These are phyloP conservation scores for Pisolithus microcarpus DNA, from an alignment of 768 basidiomycete species.

Conservation along the genomic window DNA sequence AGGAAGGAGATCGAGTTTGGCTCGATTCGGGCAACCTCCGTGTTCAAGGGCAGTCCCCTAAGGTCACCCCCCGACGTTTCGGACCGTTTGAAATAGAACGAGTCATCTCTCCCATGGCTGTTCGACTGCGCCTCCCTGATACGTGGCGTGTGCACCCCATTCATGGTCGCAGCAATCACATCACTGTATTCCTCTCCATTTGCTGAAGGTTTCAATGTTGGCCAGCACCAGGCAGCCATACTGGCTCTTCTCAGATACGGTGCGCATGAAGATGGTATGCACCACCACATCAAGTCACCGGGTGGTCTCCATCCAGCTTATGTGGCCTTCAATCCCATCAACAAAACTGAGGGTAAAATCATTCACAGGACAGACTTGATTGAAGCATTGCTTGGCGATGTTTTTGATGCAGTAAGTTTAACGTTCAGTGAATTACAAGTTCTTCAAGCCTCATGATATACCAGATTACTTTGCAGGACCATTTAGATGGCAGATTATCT, in stretches of 20 bases:
- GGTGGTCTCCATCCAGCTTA: constrained; percentile 1
- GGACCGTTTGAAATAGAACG: too few species aligned
- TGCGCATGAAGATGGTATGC: not conserved
- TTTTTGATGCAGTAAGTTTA: constrained; percentile 3
- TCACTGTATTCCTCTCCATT: too few species aligned
- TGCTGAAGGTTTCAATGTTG: too few species aligned
- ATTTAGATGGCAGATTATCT: constrained; percentile 4
- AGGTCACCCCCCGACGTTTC: too few species aligned
- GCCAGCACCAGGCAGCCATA: not conserved
- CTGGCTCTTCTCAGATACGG: not conserved
- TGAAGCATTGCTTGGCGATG: not conserved
- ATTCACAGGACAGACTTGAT: not conserved
- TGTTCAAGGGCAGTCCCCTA: too few species aligned
- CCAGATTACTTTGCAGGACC: constrained; percentile 5
- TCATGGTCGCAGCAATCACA: too few species aligned
- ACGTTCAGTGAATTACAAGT: not conserved
- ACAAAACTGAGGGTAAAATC: not conserved
- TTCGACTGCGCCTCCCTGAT: too few species aligned
- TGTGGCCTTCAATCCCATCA: not conserved
- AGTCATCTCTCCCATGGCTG: too few species aligned
- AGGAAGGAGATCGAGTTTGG: too few species aligned
- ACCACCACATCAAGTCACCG: not conserved
- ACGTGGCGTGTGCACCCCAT: too few species aligned
- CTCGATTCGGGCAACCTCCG: too few species aligned
- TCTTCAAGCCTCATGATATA: not conserved